These are phyloP conservation scores for Fusarium transvaalense DNA, from an alignment of 2,329 filamentous ascomycete species.

Conservation along the genomic window DNA sequence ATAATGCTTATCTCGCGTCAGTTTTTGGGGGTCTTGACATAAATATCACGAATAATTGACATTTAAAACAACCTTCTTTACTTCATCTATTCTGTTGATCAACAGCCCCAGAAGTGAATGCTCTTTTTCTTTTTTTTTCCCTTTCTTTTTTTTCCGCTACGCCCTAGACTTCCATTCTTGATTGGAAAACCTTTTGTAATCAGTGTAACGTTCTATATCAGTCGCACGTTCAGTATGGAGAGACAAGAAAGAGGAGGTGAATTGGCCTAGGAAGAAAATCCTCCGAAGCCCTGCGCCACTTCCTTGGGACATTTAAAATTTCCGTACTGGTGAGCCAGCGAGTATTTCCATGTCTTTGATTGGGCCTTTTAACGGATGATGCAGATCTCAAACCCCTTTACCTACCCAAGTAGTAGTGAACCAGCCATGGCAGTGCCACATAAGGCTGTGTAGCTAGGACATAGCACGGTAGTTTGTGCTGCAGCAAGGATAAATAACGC, in stretches of 20 bases:
- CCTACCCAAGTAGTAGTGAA: not conserved
- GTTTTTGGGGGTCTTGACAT: no score
- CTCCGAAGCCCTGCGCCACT: not conserved
- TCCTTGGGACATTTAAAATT: not conserved
- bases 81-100: no score
- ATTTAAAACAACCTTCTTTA: no score
- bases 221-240: not conserved
- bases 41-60: no score
- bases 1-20: no score
- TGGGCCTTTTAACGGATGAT: not conserved
- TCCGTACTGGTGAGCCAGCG: not conserved
- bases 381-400: not conserved
- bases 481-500: not conserved
- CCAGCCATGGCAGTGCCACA: not conserved
- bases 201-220: not conserved
- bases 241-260: not conserved
- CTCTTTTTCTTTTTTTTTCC: no score
- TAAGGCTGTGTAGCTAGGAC: not conserved
- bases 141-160: no score
- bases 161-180: no score
- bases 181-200: not conserved
- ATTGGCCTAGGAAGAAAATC: not conserved
- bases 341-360: not conserved
- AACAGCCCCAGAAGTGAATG: no score
- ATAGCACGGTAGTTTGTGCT: not conserved